Conservation (phyloP, 768 basidiomycete genomes). For the Lactarius quietus region DNA sequence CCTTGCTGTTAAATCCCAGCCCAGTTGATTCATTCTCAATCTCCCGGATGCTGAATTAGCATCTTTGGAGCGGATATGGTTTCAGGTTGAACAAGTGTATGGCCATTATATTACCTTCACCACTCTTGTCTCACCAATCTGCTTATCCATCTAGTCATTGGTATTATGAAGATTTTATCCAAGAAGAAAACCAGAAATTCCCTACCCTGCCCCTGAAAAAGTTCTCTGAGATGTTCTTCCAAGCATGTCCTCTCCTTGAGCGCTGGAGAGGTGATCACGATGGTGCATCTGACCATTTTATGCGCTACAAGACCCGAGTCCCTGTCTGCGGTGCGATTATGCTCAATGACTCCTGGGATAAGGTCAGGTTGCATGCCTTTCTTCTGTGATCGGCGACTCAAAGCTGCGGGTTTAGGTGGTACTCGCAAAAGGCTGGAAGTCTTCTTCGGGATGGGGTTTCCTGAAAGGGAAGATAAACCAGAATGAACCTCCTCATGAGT, state of each 20-base stretch:
- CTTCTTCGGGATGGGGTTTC: constrained; percentile 97
- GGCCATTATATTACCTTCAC: constrained; percentile 34
- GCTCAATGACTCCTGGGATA: constrained; percentile 88
- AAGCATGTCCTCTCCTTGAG: constrained; percentile 75
- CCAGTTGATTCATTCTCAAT: constrained; percentile 93
- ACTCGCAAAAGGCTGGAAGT: constrained; percentile 98
- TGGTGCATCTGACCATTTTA: constrained; percentile 82
- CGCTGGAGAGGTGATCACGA: constrained; percentile 85
- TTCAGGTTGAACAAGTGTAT: constrained; percentile 99
- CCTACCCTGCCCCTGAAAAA: constrained; percentile 87
- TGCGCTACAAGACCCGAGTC: constrained; percentile 94
- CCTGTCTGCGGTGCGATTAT: constrained; percentile 98
- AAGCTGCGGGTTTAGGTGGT: constrained; percentile 62
- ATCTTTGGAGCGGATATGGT: constrained; percentile 91
- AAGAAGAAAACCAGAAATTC: constrained; percentile 83
- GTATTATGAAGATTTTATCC: constrained; percentile 99
- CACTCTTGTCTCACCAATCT: constrained; percentile 20
- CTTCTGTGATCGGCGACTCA: constrained; percentile 23
- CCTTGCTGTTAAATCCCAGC: constrained; percentile 21
- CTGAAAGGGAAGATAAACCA: constrained; percentile 99
- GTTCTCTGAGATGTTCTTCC: constrained; percentile 90
- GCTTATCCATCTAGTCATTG: constrained; percentile 67
- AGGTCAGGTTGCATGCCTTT: constrained; percentile 48
- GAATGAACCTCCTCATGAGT: constrained; percentile 75
- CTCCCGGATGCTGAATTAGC: constrained; percentile 90